Evolutionary conservation across 192 early-diverging fungal species (phyloP).

Genomic region (Podila clonocystis): DNA sequence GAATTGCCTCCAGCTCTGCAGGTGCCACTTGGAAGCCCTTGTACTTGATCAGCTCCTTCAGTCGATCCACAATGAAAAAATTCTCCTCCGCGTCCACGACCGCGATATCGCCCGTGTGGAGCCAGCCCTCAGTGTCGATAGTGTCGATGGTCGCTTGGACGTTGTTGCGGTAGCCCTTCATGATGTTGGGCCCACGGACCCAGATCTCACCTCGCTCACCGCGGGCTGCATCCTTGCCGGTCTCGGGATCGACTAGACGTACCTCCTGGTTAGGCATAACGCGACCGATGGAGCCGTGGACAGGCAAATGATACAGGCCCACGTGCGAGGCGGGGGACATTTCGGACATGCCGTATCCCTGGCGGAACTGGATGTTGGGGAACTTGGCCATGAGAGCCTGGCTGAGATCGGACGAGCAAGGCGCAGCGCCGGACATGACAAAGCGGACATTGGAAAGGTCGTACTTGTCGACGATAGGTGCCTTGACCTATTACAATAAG

Average conservation of each 20-base stretch:
- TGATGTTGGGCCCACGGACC: constrained; percentile 88
- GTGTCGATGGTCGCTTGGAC: constrained; percentile 73
- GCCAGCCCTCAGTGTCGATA: constrained; percentile 79
- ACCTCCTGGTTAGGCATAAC: constrained; percentile 79
- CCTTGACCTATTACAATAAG: constrained; percentile 51
- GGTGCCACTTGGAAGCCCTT: constrained; percentile 87
- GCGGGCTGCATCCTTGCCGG: constrained; percentile 52
- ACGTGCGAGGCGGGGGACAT: constrained; percentile 62
- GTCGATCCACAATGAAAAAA: constrained; percentile 76
- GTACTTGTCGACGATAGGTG: constrained; percentile 70
- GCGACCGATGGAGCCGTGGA: constrained; percentile 71
- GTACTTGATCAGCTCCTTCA: constrained; percentile 96
- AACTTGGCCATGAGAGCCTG: constrained; percentile 39
- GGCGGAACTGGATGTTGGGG: constrained; percentile 50
- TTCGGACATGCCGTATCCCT: constrained; percentile 82
- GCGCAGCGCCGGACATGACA: constrained; percentile 73
- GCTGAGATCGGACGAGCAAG: constrained; percentile 63
- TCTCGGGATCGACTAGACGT: constrained; percentile 78
- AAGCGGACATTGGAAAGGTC: constrained; percentile 63
- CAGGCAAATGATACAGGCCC: constrained; percentile 26
- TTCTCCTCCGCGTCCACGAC: constrained; percentile 69
- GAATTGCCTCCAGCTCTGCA: constrained; percentile 83
- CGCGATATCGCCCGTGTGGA: constrained; percentile 89
- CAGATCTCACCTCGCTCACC: constrained; percentile 84
- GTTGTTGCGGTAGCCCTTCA: constrained; percentile 90